Conservation (phyloP, 108 stramenopile species). For the Cyclotella kingstonii region DNA sequence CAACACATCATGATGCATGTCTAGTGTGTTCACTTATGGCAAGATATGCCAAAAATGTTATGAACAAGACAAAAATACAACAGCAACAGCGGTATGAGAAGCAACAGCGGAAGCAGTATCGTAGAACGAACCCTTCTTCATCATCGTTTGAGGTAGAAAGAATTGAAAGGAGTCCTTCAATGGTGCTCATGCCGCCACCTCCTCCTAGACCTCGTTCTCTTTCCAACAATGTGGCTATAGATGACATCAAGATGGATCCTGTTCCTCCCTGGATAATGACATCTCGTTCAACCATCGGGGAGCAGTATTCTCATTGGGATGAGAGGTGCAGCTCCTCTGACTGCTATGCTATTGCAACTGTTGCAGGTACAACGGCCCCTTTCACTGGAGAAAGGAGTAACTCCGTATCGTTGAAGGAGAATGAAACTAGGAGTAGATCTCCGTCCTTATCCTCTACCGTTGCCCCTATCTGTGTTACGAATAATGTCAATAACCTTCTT, state of each 20-base stretch:
- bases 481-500: too few species aligned
- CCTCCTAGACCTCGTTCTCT: slow-evolving; percentile 11
- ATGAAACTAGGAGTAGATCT: too few species aligned
- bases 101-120: neutral
- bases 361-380: too few species aligned
- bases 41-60: slow-evolving; percentile 27
- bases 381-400: too few species aligned
- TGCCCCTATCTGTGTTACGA: too few species aligned
- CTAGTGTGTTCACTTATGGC: slow-evolving; percentile 45
- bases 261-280: neutral
- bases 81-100: slow-evolving; percentile 1
- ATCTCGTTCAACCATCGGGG: neutral
- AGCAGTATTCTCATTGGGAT: too few species aligned
- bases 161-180: slow-evolving; percentile 7
- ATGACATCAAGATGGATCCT: too few species aligned
- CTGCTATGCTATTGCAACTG: too few species aligned
- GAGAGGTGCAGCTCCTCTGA: too few species aligned
- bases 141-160: neutral
- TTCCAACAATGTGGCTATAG: too few species aligned
- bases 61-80: slow-evolving; percentile 5
- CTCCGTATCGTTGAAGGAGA: too few species aligned
- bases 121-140: slow-evolving; percentile 1
- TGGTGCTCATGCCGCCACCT: slow-evolving; percentile 23
- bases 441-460: too few species aligned
- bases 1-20: slow-evolving; percentile 23